These are phyloP conservation scores for Termitomyces eurrhizus DNA, from an alignment of 768 basidiomycete genomes.

Conservation along the genomic window DNA sequence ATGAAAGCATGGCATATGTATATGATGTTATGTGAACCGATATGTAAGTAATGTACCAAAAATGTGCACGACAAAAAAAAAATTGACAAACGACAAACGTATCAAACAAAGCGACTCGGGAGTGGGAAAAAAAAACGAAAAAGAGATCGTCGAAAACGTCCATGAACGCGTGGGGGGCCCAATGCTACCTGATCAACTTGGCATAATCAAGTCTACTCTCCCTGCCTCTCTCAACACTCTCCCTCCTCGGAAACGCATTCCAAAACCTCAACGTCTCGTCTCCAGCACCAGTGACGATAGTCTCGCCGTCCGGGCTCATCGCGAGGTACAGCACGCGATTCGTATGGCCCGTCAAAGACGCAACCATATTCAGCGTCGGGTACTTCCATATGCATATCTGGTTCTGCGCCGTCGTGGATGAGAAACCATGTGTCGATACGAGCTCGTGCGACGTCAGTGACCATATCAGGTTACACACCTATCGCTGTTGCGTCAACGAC, in stretches of 20 bases:
- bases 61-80: too few relatives aligned
- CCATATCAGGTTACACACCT: constrained; percentile 99
- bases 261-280: constrained; percentile 97
- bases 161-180: too few relatives aligned
- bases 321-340: constrained; percentile 96
- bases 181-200: constrained; percentile 34
- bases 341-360: constrained; percentile 90
- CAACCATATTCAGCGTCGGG: constrained; percentile 90
- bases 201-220: constrained; percentile 50
- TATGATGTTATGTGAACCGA: too few relatives aligned
- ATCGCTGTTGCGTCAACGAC: not conserved
- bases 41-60: too few relatives aligned
- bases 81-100: too few relatives aligned
- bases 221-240: constrained; percentile 49
- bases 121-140: too few relatives aligned
- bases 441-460: constrained; percentile 93
- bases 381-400: constrained; percentile 97
- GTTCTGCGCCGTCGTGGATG: constrained; percentile 89
- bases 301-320: constrained; percentile 96
- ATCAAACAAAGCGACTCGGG: too few relatives aligned
- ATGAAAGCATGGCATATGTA: too few relatives aligned
- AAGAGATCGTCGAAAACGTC: too few relatives aligned
- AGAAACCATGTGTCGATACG: constrained; percentile 97
- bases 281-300: constrained; percentile 96
- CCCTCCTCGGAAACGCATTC: constrained; percentile 91